Conservation (phyloP, 352 stramenopile species). For the Phytopythium delawarense region DNA sequence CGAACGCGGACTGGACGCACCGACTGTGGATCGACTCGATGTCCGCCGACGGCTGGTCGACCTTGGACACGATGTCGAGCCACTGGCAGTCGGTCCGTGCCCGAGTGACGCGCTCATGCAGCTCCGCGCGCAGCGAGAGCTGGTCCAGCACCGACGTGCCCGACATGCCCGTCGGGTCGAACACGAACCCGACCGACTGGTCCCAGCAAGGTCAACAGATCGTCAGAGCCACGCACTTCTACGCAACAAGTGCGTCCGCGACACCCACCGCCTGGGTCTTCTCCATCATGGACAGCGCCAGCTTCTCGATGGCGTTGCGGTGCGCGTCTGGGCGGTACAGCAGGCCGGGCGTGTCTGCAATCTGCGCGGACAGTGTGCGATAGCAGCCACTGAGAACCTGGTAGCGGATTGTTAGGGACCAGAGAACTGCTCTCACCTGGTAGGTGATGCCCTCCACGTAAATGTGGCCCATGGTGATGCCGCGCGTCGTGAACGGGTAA, state of each 20-base stretch:
- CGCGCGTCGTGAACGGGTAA: slow-evolving; percentile 85
- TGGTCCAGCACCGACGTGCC: slow-evolving; percentile 61
- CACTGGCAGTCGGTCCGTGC: slow-evolving; percentile 49
- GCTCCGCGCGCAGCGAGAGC: slow-evolving; percentile 66
- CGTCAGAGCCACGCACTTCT: background rate
- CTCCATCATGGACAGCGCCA: slow-evolving; percentile 71
- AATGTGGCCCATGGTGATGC: slow-evolving; percentile 87
- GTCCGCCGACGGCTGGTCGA: slow-evolving; percentile 56
- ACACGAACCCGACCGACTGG: slow-evolving; percentile 82
- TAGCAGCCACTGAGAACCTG: background rate
- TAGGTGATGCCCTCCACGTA: slow-evolving; percentile 81
- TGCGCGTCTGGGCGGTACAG: slow-evolving; percentile 59
- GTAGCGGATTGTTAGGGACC: background rate
- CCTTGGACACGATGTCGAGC: slow-evolving; percentile 87
- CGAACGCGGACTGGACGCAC: slow-evolving; percentile 11
- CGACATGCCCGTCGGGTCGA: slow-evolving; percentile 70
- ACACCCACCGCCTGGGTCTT: slow-evolving; percentile 59
- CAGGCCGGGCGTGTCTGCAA: slow-evolving; percentile 74
- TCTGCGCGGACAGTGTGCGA: slow-evolving; percentile 23
- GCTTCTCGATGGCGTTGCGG: slow-evolving; percentile 70
- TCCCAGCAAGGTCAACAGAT: background rate
- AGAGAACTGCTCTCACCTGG: slow-evolving; percentile 30
- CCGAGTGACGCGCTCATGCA: slow-evolving; percentile 40
- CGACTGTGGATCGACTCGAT: slow-evolving; percentile 27
- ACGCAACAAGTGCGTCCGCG: slow-evolving; percentile 3